Evolutionary conservation across 2,329 filamentous ascomycete genomes (phyloP).

Genomic region (Penicillium sp.): DNA sequence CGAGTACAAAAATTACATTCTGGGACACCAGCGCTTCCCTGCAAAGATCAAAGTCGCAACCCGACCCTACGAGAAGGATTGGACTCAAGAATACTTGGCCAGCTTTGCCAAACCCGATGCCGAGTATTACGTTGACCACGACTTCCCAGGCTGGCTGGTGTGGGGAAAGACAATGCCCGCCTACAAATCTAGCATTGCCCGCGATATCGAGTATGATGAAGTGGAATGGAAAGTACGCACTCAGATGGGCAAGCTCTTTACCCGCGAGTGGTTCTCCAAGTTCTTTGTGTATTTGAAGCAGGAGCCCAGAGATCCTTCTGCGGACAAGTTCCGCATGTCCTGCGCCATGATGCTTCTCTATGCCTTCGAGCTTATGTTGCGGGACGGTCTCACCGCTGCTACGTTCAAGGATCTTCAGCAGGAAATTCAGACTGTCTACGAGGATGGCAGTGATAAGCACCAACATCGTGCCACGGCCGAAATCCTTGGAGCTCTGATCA

Average conservation of each 20-base stretch:
- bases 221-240: slow-evolving; percentile 69
- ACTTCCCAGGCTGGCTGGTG: slow-evolving; percentile 93
- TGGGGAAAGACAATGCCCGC: slow-evolving; percentile 88
- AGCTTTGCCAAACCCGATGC: slow-evolving; percentile 74
- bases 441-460: slow-evolving; percentile 93
- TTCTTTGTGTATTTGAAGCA: slow-evolving; percentile 95
- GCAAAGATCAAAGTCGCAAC: slow-evolving; percentile 75
- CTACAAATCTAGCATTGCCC: slow-evolving; percentile 66
- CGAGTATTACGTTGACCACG: slow-evolving; percentile 85
- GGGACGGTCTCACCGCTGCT: slow-evolving; percentile 67
- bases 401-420: slow-evolving; percentile 87
- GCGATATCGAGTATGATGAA: slow-evolving; percentile 73
- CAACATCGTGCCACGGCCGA: slow-evolving; percentile 94
- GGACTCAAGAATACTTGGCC: slow-evolving; percentile 74
- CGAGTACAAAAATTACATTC: slow-evolving; percentile 79
- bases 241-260: slow-evolving; percentile 77
- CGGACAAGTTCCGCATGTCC: slow-evolving; percentile 86
- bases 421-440: slow-evolving; percentile 72
- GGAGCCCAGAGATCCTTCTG: slow-evolving; percentile 76
- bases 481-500: slow-evolving; percentile 81
- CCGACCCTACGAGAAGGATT: slow-evolving; percentile 68
- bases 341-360: slow-evolving; percentile 85
- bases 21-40: slow-evolving; percentile 72
- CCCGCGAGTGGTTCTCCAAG: slow-evolving; percentile 78
- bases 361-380: slow-evolving; percentile 81